These are phyloP conservation scores for Fomitiporia mediterranea DNA, from an alignment of 1,284 basidiomycete species.

Conservation along the genomic window DNA sequence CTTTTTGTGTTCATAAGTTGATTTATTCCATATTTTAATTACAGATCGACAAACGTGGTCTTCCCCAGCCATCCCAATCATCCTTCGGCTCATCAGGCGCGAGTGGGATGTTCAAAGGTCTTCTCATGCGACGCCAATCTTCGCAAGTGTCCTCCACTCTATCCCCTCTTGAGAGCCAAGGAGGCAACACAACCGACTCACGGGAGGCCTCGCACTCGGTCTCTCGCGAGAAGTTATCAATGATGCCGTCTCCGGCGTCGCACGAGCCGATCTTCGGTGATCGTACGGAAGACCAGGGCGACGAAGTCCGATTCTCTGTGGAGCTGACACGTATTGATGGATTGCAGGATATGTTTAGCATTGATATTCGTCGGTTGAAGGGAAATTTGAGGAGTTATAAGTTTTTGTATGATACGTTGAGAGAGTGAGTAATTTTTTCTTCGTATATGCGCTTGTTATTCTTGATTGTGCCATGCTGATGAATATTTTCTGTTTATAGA, in stretches of 20 bases:
- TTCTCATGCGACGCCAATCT: constrained; percentile 83
- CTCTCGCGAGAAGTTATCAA: constrained; percentile 31
- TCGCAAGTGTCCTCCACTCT: constrained; percentile 60
- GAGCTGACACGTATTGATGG: constrained; percentile 87
- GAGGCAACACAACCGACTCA: constrained; percentile 34
- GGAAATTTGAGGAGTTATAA: constrained; percentile 93
- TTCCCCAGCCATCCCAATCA: constrained; percentile 71
- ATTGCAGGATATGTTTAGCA: constrained; percentile 79
- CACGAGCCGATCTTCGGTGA: constrained; percentile 76
- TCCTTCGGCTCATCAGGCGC: constrained; percentile 58
- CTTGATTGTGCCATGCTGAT: constrained; percentile 19
- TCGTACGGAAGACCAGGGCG: constrained; percentile 71
- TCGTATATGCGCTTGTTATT: constrained; percentile 10
- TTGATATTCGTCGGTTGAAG: constrained; percentile 88
- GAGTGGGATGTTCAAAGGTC: constrained; percentile 80
- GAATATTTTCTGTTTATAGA: constrained; percentile 27
- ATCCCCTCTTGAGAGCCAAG: constrained; percentile 38
- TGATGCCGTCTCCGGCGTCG: constrained; percentile 23
- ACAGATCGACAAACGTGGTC: constrained; percentile 78
- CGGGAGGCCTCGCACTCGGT: constrained; percentile 22
- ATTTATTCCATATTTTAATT: not conserved
- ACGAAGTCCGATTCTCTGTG: constrained; percentile 91
- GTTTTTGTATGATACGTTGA: constrained; percentile 85
- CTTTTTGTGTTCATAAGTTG: constrained; percentile 1
- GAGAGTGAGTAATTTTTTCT: constrained; percentile 59